Base-by-base conservation (phyloP, 257 asterid species). In the Solanum arcanum region DNA sequence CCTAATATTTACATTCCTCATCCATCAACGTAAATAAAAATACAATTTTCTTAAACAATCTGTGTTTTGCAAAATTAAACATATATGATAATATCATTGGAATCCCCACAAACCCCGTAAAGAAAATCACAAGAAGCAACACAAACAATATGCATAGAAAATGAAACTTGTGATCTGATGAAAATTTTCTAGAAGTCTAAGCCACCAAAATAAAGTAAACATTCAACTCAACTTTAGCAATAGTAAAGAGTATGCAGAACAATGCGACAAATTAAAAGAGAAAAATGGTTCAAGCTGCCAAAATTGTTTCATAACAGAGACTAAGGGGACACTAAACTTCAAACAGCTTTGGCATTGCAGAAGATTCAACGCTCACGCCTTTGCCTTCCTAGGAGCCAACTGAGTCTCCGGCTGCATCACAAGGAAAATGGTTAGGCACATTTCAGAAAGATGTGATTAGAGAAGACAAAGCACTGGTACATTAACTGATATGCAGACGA, bases 351-450 rank as follows among this genome's bases (percentile, higher is more conserved):
- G 56, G 69, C 18, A 18, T 18, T 81, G 44, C 20, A 47, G 31
- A 39, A 44, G 9, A 74, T 37, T 11, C 29, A 49, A 4, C 31
- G 85, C 20, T 52, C 44, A 81, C 4, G 85, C 69, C 56, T 87
- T 87, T 7, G 86, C 59, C 75, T 86, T 88, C 41, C 83, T 86
- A 56, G 90, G 23, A 20, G 90, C 88, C 86, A 88, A 33, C 70
- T 88, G 90, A 11, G 87, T 52, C 83, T 88, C 90, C 13, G 90
- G 82, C 90, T 88, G 88, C 86, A 88, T 25, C 76, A 76, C 12
- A 29, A 86, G 18, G 3, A n/a, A 29, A 46, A 39, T 5, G 27
- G 29, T 85, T 59, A 42, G 37, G n/a, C 6, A 29, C 20, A 81
- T 3, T 29, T 29, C 2, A 52, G 3, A 18, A 31, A 52, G 7